phyloP scores from a whole-genome alignment of 768 basidiomycete species.

The Serendipita sp. region DNA sequence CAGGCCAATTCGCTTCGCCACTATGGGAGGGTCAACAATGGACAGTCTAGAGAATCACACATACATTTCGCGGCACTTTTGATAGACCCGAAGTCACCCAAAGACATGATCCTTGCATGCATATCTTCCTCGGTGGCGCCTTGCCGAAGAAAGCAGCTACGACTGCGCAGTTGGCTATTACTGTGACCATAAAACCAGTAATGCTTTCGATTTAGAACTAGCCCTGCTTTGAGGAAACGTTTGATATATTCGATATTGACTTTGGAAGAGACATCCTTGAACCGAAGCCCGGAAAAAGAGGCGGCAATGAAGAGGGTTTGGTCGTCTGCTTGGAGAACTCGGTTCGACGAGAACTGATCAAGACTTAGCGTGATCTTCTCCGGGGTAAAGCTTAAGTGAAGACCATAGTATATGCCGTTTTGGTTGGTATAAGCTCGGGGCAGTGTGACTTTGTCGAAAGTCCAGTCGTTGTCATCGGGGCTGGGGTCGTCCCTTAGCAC shows the following conservation, averaged over 20 bases:
- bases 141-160: slow-evolving; percentile 45
- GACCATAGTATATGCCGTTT: slow-evolving; percentile 19
- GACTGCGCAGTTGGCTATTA: slow-evolving; percentile 46
- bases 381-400: slow-evolving; percentile 28
- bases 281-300: slow-evolving; percentile 37
- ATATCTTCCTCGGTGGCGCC: slow-evolving; percentile 39
- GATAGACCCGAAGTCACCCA: slow-evolving; percentile 43
- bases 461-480: slow-evolving; percentile 37
- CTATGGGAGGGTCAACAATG: slow-evolving; percentile 18
- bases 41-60: slow-evolving; percentile 9
- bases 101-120: slow-evolving; percentile 36
- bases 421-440: slow-evolving; percentile 19
- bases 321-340: slow-evolving; percentile 42
- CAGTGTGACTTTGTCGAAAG: slow-evolving; percentile 24
- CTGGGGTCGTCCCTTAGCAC: slow-evolving; percentile 26
- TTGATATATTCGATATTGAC: slow-evolving; percentile 38
- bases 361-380: slow-evolving; percentile 36
- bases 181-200: slow-evolving; percentile 60
- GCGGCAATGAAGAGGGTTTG: slow-evolving; percentile 36
- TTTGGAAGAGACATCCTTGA: slow-evolving; percentile 33
- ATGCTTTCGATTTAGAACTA: slow-evolving; percentile 40
- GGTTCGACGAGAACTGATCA: slow-evolving; percentile 35
- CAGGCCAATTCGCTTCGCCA: slow-evolving; percentile 52
- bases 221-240: slow-evolving; percentile 35
- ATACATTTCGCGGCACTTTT: slow-evolving; percentile 49